Conservation (phyloP, 129 eudicot species). For the Arctium minus region DNA sequence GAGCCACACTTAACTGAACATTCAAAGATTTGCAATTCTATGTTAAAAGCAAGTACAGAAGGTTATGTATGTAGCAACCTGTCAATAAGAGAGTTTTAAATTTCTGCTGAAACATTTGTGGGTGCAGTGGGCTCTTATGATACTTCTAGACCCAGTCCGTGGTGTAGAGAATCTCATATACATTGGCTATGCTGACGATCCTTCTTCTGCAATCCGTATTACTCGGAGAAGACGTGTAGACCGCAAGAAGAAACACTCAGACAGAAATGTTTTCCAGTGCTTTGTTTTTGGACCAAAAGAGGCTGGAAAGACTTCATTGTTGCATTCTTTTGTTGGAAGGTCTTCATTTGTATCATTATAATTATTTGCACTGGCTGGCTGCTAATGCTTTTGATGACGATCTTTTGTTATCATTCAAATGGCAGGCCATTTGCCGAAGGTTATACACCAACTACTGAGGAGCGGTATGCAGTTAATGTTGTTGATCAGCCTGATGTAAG, state of each 20-base stretch:
- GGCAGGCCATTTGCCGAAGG: constrained; percentile 61
- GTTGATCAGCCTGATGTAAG: constrained; percentile 55
- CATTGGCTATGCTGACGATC: constrained; percentile 48
- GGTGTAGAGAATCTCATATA: constrained; percentile 54
- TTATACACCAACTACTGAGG: constrained; percentile 41
- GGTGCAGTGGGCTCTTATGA: neutral
- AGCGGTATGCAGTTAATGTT: constrained; percentile 57
- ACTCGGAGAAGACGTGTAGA: constrained; percentile 52
- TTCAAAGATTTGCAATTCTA: neutral
- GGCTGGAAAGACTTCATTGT: constrained; percentile 48
- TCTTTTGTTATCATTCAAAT: constrained; percentile 1
- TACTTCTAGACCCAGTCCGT: constrained; percentile 35
- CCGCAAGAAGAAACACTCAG: constrained; percentile 53
- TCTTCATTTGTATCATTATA: neutral
- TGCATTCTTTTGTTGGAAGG: constrained; percentile 56
- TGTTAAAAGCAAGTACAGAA: neutral
- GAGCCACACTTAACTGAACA: neutral
- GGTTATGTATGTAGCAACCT: too few species aligned
- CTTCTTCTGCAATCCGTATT: constrained; percentile 43
- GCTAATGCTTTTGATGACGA: neutral
- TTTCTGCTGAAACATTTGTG: neutral
- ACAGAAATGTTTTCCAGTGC: constrained; percentile 52
- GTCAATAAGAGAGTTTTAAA: neutral
- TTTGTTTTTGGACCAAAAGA: constrained; percentile 58
- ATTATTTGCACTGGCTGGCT: neutral